Percentiles rank a stretch among this genome's conserved stretches.
phyloP scores from a whole-genome alignment of 305 asterid species.

The Plantago coronopus region DNA sequence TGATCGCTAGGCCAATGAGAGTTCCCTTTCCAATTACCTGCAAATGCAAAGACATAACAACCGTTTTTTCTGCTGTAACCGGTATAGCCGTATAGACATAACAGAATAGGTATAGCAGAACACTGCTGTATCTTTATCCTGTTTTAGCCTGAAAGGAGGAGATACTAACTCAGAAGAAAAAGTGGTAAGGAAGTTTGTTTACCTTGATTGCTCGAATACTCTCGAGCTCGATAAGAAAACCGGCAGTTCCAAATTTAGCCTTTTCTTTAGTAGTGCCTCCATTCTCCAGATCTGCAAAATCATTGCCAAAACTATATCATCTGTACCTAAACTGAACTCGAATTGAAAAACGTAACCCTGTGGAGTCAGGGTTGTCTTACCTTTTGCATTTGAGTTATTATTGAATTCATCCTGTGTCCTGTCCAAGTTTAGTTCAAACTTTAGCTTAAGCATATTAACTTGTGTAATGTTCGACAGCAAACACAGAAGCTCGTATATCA shows the following conservation, averaged over 20 bases:
- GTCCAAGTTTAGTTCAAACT: slow-evolving; percentile 25
- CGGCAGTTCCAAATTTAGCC: slow-evolving; percentile 52
- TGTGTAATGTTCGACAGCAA: too few species aligned
- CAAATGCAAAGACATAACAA: slow-evolving; percentile 1
- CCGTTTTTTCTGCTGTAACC: too few species aligned
- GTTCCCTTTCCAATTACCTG: slow-evolving; percentile 54
- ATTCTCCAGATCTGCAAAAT: slow-evolving; percentile 35
- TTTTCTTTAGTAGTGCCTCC: slow-evolving; percentile 30
- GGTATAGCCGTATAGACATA: too few species aligned
- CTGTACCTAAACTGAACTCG: not conserved
- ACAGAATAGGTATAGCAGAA: too few species aligned
- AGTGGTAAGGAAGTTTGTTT: not conserved
- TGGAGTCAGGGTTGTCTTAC: slow-evolving; percentile 16
- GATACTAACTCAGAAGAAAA: too few species aligned
- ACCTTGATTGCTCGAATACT: slow-evolving; percentile 62
- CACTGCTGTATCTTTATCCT: too few species aligned
- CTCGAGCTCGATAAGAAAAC: slow-evolving; percentile 56
- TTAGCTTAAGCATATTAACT: slow-evolving; percentile 3
- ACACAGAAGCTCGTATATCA: not conserved
- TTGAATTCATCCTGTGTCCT: slow-evolving; percentile 33
- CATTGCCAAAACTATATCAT: not conserved
- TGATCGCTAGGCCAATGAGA: slow-evolving; percentile 37
- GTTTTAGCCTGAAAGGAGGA: not conserved
- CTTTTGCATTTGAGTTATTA: slow-evolving; percentile 25
- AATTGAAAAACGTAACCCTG: not conserved